Evolutionary conservation across 2,329 filamentous ascomycete species (phyloP).

Genomic region (Tolypocladium guangdongense): DNA sequence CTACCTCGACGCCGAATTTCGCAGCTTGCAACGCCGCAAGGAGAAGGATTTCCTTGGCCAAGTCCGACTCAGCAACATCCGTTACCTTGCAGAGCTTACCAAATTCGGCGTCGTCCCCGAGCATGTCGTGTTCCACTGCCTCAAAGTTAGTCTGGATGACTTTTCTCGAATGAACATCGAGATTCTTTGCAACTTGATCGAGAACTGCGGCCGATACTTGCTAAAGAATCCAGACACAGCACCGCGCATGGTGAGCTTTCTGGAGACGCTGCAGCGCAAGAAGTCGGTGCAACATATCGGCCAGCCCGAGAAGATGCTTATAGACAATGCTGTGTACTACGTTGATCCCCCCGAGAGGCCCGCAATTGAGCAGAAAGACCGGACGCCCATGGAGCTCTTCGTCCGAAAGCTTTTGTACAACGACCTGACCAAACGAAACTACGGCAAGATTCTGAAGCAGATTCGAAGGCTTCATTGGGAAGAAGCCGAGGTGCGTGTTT

Average conservation of each 20-base stretch:
- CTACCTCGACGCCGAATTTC: constrained; percentile 92
- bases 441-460: constrained; percentile 88
- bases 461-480: constrained; percentile 97
- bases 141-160: constrained; percentile 94
- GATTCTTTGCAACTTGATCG: constrained; percentile 89
- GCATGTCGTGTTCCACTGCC: constrained; percentile 96
- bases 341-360: constrained; percentile 90
- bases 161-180: constrained; percentile 99
- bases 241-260: constrained; percentile 83
- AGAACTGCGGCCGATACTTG: constrained; percentile 92
- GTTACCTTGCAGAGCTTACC: constrained; percentile 94
- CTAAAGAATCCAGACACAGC: constrained; percentile 87
- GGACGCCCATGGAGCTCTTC: constrained; percentile 85
- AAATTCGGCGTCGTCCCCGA: constrained; percentile 98
- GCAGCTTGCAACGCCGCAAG: constrained; percentile 90
- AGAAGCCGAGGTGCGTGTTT: constrained; percentile 59
- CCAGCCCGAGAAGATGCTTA: constrained; percentile 93
- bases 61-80: constrained; percentile 85
- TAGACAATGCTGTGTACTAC: constrained; percentile 96
- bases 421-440: constrained; percentile 88
- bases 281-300: constrained; percentile 92
- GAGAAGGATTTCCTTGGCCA: constrained; percentile 96
- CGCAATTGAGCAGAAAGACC: constrained; percentile 92
- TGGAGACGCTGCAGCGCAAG: constrained; percentile 91
- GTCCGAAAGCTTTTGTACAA: constrained; percentile 86